Percentiles rank a stretch among this genome's conserved stretches.
phyloP scores from a whole-genome alignment of 306 rosid genomes.

The Canavalia gladiata region DNA sequence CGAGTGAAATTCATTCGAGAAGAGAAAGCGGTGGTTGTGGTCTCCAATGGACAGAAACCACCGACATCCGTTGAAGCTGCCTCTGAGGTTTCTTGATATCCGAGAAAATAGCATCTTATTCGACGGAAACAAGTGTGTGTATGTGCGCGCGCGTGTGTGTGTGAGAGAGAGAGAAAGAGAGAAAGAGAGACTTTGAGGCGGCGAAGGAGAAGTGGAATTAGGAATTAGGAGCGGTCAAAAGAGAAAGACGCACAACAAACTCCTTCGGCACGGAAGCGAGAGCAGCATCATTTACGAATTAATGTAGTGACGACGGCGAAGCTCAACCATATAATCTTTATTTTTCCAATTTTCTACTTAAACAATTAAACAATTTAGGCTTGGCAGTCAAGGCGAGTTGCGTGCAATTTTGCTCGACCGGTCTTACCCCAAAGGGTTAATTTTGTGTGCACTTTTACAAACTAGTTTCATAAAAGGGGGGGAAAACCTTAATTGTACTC shows the following conservation, averaged over 20 bases:
- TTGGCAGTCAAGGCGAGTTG: background rate
- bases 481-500: too few species aligned
- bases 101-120: conserved; percentile 65
- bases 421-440: background rate
- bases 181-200: conserved; percentile 39
- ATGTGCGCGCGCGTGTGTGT: too few species aligned
- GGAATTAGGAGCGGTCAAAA: conserved; percentile 27
- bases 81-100: conserved; percentile 62
- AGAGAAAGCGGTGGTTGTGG: conserved; percentile 48
- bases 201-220: background rate
- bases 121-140: background rate
- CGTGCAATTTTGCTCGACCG: conserved; percentile 1
- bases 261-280: conserved; percentile 9
- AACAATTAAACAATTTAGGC: background rate
- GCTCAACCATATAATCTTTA: conserved; percentile 49
- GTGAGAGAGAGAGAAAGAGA: background rate
- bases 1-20: conserved; percentile 38
- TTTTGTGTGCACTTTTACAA: too few species aligned
- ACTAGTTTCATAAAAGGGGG: too few species aligned
- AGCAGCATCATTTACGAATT: background rate
- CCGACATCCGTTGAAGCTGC: conserved; percentile 57
- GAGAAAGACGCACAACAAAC: background rate
- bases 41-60: conserved; percentile 55
- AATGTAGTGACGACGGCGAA: conserved; percentile 50
- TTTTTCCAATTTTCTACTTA: conserved; percentile 1